Conservation (phyloP, 148 eudicot species). For the Arbutus unedo region DNA sequence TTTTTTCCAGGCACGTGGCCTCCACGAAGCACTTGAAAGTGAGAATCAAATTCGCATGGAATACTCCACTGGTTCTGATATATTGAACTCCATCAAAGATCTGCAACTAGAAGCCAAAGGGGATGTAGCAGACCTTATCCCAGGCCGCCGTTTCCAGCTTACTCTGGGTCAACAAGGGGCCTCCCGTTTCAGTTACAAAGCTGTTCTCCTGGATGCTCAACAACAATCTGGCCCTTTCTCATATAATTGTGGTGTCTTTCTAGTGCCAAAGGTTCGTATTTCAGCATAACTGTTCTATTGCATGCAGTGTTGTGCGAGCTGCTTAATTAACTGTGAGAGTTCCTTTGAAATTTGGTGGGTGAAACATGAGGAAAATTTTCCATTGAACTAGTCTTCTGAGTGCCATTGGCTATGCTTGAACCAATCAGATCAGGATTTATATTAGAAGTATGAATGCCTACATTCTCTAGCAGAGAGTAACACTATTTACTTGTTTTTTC, state of each 20-base stretch:
- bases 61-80: slow-evolving; percentile 52
- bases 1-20: slow-evolving; percentile 57
- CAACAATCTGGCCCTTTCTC: slow-evolving; percentile 44
- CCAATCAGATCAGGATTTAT: neutral
- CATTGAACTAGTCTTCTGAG: neutral
- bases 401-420: neutral
- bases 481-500: neutral
- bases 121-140: slow-evolving; percentile 55
- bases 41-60: slow-evolving; percentile 62
- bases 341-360: neutral
- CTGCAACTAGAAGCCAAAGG: slow-evolving; percentile 72
- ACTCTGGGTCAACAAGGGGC: slow-evolving; percentile 66
- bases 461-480: neutral
- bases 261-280: slow-evolving; percentile 74
- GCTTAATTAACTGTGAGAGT: neutral
- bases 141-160: slow-evolving; percentile 65
- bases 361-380: neutral
- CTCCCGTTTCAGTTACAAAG: slow-evolving; percentile 60
- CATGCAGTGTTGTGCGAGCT: neutral
- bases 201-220: slow-evolving; percentile 85
- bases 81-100: slow-evolving; percentile 68
- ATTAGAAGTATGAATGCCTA: neutral
- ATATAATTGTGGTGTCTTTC: slow-evolving; percentile 74
- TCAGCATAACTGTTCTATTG: neutral
- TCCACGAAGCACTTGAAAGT: slow-evolving; percentile 58